These are phyloP conservation scores for Leishmania mexicana DNA, from an alignment of 208 protist genomes.

Conservation along the genomic window DNA sequence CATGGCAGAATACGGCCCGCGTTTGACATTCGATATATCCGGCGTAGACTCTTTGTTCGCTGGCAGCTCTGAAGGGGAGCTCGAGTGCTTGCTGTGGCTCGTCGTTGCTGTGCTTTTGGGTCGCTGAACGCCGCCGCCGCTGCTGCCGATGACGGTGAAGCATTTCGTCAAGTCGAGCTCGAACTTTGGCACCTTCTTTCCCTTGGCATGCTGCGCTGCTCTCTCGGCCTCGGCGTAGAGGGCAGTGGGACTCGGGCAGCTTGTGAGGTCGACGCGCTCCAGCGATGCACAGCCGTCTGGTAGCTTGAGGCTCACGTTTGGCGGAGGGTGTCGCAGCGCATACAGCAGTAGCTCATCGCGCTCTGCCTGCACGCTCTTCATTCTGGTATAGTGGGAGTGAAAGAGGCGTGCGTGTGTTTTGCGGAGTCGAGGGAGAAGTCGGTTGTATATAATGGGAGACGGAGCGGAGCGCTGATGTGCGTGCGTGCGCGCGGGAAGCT, in stretches of 20 bases:
- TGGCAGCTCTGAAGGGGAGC: not conserved
- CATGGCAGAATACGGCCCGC: not conserved
- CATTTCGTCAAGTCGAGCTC: constrained; percentile 27
- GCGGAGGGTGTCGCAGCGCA: constrained; percentile 50
- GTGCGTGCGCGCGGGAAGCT: not conserved
- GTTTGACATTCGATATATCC: too few relatives aligned
- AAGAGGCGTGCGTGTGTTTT: not conserved
- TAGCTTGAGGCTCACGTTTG: constrained; percentile 47
- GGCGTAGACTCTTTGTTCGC: not conserved
- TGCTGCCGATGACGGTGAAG: constrained; percentile 20
- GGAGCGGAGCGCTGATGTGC: not conserved
- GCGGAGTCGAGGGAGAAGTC: not conserved
- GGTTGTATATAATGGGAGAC: not conserved
- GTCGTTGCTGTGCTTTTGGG: not conserved
- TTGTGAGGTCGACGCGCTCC: constrained; percentile 41
- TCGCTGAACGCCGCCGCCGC: constrained; percentile 31
- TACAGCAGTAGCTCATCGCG: constrained; percentile 63
- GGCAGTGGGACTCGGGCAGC: constrained; percentile 35
- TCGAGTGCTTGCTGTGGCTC: not conserved
- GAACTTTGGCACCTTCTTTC: constrained; percentile 16
- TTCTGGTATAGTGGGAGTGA: not conserved
- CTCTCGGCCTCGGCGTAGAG: constrained; percentile 38
- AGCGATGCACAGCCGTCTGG: constrained; percentile 25
- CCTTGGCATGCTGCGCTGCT: constrained; percentile 18
- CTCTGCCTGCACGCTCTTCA: constrained; percentile 33